Evolutionary conservation across 2,329 filamentous ascomycete species (phyloP), one percentile per base, ranked within the genome.

Genomic region (Didymellaceae sp.): DNA sequence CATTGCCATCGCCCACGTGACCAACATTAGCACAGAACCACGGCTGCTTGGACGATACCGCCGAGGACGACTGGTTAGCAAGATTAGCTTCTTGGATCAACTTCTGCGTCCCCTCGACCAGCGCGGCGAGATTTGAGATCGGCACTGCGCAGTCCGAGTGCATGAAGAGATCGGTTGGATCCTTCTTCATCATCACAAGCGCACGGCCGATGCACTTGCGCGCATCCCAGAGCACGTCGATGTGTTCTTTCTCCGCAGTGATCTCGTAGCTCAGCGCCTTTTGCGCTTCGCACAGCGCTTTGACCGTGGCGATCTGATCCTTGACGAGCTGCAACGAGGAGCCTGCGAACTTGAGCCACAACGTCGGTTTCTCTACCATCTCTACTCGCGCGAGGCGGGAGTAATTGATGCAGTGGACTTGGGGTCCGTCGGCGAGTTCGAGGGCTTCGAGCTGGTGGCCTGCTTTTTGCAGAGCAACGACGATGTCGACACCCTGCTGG

Each of bases 401-500:
- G 17, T 79, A 74, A 74, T 90, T 89, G 54, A 89, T 81, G 7
- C 85, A 81, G 26, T 77, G 74, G 84, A 96, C 95, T 77, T 94
- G 89, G 43, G 89, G 86, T 66, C 93, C 90, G 74, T 96, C 92
- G 17, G 96, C 79, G 45, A 97, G 86, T 75, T 96, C 92, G 21
- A 97, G 82, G 4, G 91, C 92, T 1, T 92, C 91, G 21, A 96
- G 85, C n/a, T 87, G 87, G 14, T 95, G 82, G 10, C 91, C 91
- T 45, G 86, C 81, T 39, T 82, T 83, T 6, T 96, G 90, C 2
- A 96, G 87, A 43, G 82, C 82, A 44, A 87, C 83, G 1, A 92
- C 91, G 65, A 90, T 92, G 63, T 86, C 80, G 9, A 90, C 90
- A 1, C 90, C 90, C 56, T 83, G 77, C 38, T 88, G 84, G 56